phyloP scores from a whole-genome alignment of 176 grass and related monocot genomes.

The Aegilops sharonensis region DNA sequence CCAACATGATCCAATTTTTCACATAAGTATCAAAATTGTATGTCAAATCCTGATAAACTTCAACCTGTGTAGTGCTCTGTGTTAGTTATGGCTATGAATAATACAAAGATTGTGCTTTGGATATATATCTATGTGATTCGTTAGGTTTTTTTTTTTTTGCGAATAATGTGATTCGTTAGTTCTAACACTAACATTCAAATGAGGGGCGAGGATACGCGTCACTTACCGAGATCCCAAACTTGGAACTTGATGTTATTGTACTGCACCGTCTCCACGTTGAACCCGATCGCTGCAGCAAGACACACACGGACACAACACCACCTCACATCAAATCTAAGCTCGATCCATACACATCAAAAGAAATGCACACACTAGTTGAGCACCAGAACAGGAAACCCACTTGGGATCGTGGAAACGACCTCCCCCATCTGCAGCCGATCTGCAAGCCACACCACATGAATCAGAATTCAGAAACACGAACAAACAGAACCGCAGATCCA shows the following conservation, averaged over 20 bases:
- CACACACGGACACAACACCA: not conserved
- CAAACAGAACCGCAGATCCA: slow-evolving; percentile 26
- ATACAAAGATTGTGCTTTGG: not conserved
- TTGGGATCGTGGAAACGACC: slow-evolving; percentile 96
- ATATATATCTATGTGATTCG: not conserved
- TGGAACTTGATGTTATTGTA: slow-evolving; percentile 99
- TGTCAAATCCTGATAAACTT: not conserved
- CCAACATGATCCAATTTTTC: not conserved
- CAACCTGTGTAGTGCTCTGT: not conserved
- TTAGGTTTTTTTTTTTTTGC: not conserved
- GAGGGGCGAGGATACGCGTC: not conserved
- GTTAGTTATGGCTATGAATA: not conserved
- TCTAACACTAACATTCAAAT: not conserved
- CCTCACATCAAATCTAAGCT: slow-evolving; percentile 12
- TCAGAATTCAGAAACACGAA: slow-evolving; percentile 29
- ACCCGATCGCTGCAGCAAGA: slow-evolving; percentile 81
- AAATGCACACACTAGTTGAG: slow-evolving; percentile 16
- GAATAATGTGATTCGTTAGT: not conserved
- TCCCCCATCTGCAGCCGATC: slow-evolving; percentile 99
- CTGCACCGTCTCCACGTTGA: slow-evolving; percentile 98
- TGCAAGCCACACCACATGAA: slow-evolving; percentile 28
- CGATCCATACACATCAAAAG: not conserved
- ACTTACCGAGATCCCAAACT: slow-evolving; percentile 96
- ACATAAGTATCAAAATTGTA: not conserved
- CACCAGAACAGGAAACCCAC: slow-evolving; percentile 47